Evolutionary conservation across 2,329 filamentous ascomycete species (phyloP), one percentile per base, ranked within the genome.

Genomic region (Macrophomina phaseolina): DNA sequence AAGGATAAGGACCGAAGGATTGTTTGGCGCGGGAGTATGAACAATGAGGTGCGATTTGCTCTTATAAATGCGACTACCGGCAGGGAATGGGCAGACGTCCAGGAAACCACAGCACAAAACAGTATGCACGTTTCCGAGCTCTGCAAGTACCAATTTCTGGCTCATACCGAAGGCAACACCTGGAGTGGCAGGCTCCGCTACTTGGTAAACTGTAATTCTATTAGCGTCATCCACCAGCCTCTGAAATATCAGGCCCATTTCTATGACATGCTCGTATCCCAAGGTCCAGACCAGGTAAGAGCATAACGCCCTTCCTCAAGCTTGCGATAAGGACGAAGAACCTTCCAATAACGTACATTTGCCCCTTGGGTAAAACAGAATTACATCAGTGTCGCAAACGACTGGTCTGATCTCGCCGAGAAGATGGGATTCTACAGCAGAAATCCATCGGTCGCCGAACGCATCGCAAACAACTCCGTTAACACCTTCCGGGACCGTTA

Each of bases 401-500:
- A 86, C 65, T 81, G 78, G 67, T 74, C 74, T 1, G 76, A 81
- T 67, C 71, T 81, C 8, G 72, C 77, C 23, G 67, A 71, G 14
- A 77, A 75, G 61, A 74, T 82, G 48, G 67, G 80, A 18, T 79
- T 78, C 64, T 73, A 85, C 5, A 74, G 82, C 52, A 74, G 77
- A 61, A 75, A 85, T 66, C 79, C 79, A 0, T 69, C 76, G 4
- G 72, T 78, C 4, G 83, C 84, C 18, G 77, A 83, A 71, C 73
- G 73, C 40, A 85, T 88, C 64, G 85, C 84, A 12, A 74, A 81
- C 34, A 85, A 86, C 70, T 79, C 77, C 3, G 78, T 82, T 5
- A 71, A 71, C 49, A 81, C 78, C 14, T 86, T 86, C 70, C 79
- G 84, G 2, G 83, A 86, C 69, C 75, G 82, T 2, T 86, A 86